Percentiles rank a stretch among this genome's conserved stretches.
Conservation (phyloP, 2,329 filamentous ascomycete genomes). For the Diaporthe australafricana region DNA sequence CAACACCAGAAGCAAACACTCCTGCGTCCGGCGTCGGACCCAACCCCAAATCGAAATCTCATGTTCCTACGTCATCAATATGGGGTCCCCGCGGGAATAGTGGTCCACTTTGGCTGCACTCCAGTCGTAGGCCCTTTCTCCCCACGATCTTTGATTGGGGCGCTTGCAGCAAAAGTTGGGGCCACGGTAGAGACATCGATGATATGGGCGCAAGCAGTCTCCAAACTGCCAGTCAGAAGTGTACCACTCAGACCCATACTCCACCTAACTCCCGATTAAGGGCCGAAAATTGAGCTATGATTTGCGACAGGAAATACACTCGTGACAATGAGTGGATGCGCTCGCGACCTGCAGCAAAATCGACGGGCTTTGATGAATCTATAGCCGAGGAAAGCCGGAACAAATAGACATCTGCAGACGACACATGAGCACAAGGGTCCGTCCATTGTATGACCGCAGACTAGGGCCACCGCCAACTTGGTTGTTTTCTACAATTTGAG, state of each 20-base stretch:
- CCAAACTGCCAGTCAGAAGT: background rate
- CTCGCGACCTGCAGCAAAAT: background rate
- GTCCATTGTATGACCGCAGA: background rate
- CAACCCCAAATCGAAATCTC: no score
- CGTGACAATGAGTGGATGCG: background rate
- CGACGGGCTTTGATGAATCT: no score
- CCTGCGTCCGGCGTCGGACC: background rate
- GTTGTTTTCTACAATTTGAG: no score
- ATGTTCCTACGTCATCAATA: background rate
- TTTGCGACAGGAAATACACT: background rate
- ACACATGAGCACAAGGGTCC: background rate
- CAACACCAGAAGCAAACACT: no score
- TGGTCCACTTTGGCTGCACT: background rate
- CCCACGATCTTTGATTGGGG: constrained; percentile 18
- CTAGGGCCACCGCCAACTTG: no score
- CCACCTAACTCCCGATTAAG: background rate
- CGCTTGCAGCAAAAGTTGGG: background rate
- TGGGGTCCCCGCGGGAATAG: constrained; percentile 17
- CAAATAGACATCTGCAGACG: background rate
- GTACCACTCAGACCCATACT: background rate
- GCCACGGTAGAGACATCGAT: background rate
- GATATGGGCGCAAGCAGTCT: background rate
- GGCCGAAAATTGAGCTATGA: background rate
- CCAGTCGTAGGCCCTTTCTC: background rate
- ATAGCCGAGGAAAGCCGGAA: background rate